Base-by-base conservation (phyloP, 208 protist genomes). In the Trypanosoma platydactyli region DNA sequence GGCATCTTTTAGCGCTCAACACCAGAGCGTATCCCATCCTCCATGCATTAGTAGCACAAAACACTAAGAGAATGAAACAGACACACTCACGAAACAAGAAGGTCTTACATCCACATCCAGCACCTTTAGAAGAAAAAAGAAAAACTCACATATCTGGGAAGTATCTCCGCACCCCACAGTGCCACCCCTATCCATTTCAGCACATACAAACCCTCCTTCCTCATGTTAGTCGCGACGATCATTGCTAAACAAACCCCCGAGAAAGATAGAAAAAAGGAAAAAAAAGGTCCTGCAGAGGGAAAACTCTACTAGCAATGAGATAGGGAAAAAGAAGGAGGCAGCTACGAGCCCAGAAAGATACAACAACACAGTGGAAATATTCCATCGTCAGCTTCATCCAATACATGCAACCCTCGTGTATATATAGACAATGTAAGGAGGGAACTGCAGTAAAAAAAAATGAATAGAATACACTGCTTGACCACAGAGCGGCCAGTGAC, bases 261-360 rank as follows among this genome's bases (percentile, higher is more conserved):
- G 50, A 29, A 61, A 52, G n/a, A 63, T 30, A 25, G 72, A 51
- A 40, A 16, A 61, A 70, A 57, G 27, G 59, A 6, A 30, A 25
- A 48, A 30, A 59, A 12, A 64, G 13, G 41, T 33, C 54, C 1
- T 3, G 49, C 11, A 42, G 41, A 57, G 15, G 38, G 41, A 44
- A 48, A 40, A 30, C 6, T 25, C 29, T 53, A 58, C 15, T 5
- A 42, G 4, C 27, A 59, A 1, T 25, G 20, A 30, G 42, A 25
- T 25, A 29, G 7, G 24, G 42, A 20, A 27, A 45, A 7, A 46
- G 22, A 46, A 55, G 18, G 1, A 46, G 22, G 9, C 27, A 27
- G 22, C 30, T 1, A 55, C 9, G 12, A 35, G n/a, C 33, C 27
- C 5, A 18, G 12, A 50, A 6, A 25, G 24, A 25, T 20, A 20